phyloP scores from a whole-genome alignment of 495 filamentous ascomycete genomes.

The Penicillium parvum region DNA sequence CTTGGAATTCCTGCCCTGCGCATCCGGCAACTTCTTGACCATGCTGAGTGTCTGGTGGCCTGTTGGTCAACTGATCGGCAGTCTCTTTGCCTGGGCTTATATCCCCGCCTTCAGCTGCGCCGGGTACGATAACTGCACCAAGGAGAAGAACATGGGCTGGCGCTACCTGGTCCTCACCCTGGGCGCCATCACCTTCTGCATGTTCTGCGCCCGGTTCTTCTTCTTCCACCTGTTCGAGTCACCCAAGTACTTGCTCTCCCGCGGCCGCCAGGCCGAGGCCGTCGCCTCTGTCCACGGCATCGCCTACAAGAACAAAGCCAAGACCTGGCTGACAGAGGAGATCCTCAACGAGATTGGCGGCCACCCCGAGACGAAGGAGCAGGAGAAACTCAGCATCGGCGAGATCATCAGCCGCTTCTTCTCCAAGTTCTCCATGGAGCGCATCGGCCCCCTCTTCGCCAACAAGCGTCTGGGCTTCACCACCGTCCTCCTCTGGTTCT shows the following conservation, averaged over 20 bases:
- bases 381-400: slow-evolving; percentile 31
- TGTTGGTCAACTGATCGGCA: slow-evolving; percentile 50
- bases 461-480: slow-evolving; percentile 46
- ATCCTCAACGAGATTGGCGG: slow-evolving; percentile 54
- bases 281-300: slow-evolving; percentile 63
- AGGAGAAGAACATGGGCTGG: slow-evolving; percentile 73
- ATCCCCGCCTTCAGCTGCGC: slow-evolving; percentile 51
- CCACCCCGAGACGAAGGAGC: slow-evolving; percentile 28
- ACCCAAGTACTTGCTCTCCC: slow-evolving; percentile 73
- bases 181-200: slow-evolving; percentile 65
- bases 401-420: slow-evolving; percentile 49
- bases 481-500: slow-evolving; percentile 51
- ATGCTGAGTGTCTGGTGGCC: slow-evolving; percentile 60
- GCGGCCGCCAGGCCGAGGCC: slow-evolving; percentile 67
- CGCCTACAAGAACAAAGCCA: slow-evolving; percentile 48
- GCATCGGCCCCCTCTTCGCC: slow-evolving; percentile 50
- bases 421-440: slow-evolving; percentile 53
- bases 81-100: slow-evolving; percentile 54
- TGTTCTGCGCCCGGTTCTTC: slow-evolving; percentile 69
- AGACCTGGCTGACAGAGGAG: slow-evolving; percentile 51
- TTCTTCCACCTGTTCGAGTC: slow-evolving; percentile 77
- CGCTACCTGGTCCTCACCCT: slow-evolving; percentile 68
- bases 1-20: slow-evolving; percentile 54
- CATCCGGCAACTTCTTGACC: slow-evolving; percentile 50
- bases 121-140: slow-evolving; percentile 47